A percentile compares a stretch with the other conserved stretches of the same genome.
Evolutionary conservation across 345 rosid genomes (phyloP).

Genomic region (Zanthoxylum bungeanum): DNA sequence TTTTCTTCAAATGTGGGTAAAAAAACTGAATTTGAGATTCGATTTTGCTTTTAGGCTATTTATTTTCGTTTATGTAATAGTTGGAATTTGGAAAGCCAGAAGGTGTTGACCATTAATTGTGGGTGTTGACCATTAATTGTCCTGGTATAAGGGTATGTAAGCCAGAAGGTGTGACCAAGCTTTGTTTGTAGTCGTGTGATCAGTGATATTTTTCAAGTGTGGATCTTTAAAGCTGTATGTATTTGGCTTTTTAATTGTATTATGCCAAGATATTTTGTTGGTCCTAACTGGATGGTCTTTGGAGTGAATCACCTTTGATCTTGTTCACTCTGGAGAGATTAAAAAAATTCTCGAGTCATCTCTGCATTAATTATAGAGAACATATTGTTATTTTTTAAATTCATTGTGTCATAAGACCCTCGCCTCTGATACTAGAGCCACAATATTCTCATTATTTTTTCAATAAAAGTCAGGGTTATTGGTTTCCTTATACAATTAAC

Average conservation of each 20-base stretch:
- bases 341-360: neutral
- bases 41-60: neutral
- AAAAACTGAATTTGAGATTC: neutral
- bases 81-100: too few relatives aligned
- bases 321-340: neutral
- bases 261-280: neutral
- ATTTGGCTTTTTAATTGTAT: neutral
- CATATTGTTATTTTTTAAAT: neutral
- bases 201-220: neutral
- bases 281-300: neutral
- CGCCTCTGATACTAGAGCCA: neutral
- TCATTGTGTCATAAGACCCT: neutral
- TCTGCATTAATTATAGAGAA: neutral
- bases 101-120: too few relatives aligned
- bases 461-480: neutral
- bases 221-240: neutral
- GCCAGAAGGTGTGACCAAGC: neutral
- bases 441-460: neutral
- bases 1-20: neutral
- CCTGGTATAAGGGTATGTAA: neutral
- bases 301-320: neutral
- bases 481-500: neutral
- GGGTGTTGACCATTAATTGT: conserved; percentile 1
- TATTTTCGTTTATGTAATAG: neutral
- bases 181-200: conserved; percentile 2